Evolutionary conservation across 2,329 filamentous ascomycete genomes (phyloP).

Genomic region (Xylaria sp.): DNA sequence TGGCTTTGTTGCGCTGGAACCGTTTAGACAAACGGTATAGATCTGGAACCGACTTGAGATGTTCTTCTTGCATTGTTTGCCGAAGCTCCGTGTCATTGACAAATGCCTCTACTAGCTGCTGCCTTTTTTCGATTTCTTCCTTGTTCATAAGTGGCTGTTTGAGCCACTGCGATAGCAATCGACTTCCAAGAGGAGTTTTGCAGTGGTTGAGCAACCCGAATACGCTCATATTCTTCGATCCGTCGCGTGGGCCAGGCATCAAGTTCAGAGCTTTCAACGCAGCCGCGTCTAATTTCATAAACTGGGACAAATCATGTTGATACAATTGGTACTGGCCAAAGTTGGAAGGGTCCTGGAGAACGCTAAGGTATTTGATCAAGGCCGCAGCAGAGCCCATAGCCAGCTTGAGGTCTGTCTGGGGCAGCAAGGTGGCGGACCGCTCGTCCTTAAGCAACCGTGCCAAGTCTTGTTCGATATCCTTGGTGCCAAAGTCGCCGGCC

Average conservation of each 20-base stretch:
- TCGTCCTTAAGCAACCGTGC: constrained; percentile 89
- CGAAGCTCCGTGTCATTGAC: constrained; percentile 91
- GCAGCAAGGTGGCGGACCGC: constrained; percentile 77
- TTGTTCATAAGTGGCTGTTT: constrained; percentile 97
- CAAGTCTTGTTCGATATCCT: constrained; percentile 96
- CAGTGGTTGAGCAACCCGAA: constrained; percentile 96
- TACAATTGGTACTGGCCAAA: constrained; percentile 98
- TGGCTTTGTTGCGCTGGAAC: constrained; percentile 91
- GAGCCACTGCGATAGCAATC: constrained; percentile 92
- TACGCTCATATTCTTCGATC: constrained; percentile 96
- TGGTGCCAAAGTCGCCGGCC: constrained; percentile 80
- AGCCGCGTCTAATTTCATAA: constrained; percentile 97
- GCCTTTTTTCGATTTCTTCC: constrained; percentile 86
- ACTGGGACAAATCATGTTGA: constrained; percentile 95
- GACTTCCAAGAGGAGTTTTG: constrained; percentile 93
- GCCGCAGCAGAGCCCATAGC: constrained; percentile 96
- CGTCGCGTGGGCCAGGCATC: constrained; percentile 95
- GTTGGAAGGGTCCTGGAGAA: constrained; percentile 91
- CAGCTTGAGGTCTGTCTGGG: constrained; percentile 91
- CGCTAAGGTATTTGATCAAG: constrained; percentile 91
- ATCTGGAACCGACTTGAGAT: constrained; percentile 91
- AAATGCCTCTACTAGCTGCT: constrained; percentile 95
- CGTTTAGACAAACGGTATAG: constrained; percentile 93
- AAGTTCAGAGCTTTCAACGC: constrained; percentile 94
- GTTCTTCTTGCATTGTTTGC: constrained; percentile 96